Evolutionary conservation across 495 filamentous ascomycete species (phyloP).

Genomic region (Daldinia grandis): DNA sequence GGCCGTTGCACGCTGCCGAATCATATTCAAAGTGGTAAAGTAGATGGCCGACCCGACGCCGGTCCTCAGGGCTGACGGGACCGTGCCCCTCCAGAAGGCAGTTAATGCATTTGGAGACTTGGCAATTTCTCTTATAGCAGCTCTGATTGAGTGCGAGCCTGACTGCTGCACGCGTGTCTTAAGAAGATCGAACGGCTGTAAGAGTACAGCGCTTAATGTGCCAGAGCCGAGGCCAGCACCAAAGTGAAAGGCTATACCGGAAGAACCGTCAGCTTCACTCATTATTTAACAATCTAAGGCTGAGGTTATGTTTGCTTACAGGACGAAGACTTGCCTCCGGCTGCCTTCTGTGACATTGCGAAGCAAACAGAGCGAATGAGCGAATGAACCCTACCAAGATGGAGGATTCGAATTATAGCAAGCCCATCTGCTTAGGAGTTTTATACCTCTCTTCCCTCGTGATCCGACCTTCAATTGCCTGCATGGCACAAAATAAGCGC

Average conservation of each 20-base stretch:
- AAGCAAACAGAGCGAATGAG: constrained; percentile 6
- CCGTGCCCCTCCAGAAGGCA: constrained; percentile 92
- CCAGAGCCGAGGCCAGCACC: constrained; percentile 87
- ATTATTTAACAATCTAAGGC: not conserved
- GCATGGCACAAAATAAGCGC: constrained; percentile 9
- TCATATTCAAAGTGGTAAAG: constrained; percentile 85
- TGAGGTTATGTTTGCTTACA: constrained; percentile 31
- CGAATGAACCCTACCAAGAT: constrained; percentile 26
- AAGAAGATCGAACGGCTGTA: constrained; percentile 95
- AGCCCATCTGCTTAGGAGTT: constrained; percentile 26
- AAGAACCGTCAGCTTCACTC: constrained; percentile 9
- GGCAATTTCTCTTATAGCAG: constrained; percentile 76
- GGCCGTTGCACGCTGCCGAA: constrained; percentile 74
- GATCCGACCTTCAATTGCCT: constrained; percentile 18
- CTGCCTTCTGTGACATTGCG: constrained; percentile 41
- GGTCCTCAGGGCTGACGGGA: constrained; percentile 90
- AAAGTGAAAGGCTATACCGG: constrained; percentile 75
- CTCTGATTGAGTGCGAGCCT: constrained; percentile 68
- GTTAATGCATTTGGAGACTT: constrained; percentile 61
- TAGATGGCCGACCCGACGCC: constrained; percentile 93
- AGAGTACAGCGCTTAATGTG: constrained; percentile 82
- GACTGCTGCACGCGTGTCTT: constrained; percentile 94
- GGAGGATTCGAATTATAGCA: constrained; percentile 27
- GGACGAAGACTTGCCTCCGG: constrained; percentile 38
- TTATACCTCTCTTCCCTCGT: constrained; percentile 16